phyloP scores from a whole-genome alignment of 352 stramenopile species.

The Phytophthora kernoviae region DNA sequence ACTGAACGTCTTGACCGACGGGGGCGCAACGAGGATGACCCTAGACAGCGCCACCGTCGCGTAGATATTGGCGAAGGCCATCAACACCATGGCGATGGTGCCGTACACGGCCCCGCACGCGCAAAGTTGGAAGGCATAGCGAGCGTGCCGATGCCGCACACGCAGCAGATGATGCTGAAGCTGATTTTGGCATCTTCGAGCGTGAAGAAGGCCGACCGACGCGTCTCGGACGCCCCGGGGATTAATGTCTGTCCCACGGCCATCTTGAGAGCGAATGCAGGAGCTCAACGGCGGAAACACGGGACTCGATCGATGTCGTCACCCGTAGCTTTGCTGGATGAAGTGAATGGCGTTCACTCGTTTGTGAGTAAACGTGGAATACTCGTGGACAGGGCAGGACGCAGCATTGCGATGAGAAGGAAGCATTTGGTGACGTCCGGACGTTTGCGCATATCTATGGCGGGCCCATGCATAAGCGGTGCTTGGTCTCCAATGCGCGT shows the following conservation, averaged over 20 bases:
- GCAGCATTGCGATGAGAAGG: constrained; percentile 3
- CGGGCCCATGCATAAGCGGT: not conserved
- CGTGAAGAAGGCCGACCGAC: constrained; percentile 41
- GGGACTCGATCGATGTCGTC: not conserved
- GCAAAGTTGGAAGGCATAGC: constrained; percentile 66
- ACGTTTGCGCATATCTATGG: constrained; percentile 13
- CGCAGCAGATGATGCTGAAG: constrained; percentile 64
- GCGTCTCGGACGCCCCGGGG: constrained; percentile 6
- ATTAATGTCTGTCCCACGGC: constrained; percentile 1
- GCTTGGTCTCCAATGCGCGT: not conserved
- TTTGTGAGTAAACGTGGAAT: constrained; percentile 21
- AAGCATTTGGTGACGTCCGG: constrained; percentile 16
- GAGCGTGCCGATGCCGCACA: constrained; percentile 66
- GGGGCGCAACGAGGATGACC: constrained; percentile 40
- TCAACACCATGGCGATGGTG: constrained; percentile 51
- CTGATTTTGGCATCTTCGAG: constrained; percentile 55
- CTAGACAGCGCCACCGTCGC: constrained; percentile 39
- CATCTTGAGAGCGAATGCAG: constrained; percentile 11
- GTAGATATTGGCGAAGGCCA: constrained; percentile 68
- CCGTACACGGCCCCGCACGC: constrained; percentile 47
- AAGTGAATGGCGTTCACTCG: constrained; percentile 22
- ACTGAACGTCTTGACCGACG: constrained; percentile 40
- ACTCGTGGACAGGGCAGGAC: constrained; percentile 30
- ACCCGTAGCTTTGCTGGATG: not conserved
- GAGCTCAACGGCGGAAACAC: constrained; percentile 14